Conservation (phyloP, 352 stramenopile species). For the Phytophthora vignae region DNA sequence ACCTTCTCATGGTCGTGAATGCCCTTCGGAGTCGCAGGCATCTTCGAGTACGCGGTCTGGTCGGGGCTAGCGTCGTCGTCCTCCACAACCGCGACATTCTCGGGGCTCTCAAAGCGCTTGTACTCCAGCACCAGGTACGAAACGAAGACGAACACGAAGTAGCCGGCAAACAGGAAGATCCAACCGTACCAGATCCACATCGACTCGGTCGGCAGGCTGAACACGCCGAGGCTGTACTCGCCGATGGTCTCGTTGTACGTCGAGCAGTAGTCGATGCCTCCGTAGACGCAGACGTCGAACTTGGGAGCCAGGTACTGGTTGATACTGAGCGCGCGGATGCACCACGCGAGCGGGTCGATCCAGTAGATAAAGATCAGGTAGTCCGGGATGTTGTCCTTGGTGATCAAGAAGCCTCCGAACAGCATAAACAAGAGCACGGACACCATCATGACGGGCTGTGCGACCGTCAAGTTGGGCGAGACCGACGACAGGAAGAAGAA, state of each 20-base stretch:
- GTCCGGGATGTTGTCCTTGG: conserved; percentile 60
- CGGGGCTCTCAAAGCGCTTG: conserved; percentile 30
- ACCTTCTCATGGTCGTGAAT: background rate
- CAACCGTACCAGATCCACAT: conserved; percentile 65
- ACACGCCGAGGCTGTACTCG: conserved; percentile 56
- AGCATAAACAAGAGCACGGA: conserved; percentile 72
- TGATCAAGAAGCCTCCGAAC: conserved; percentile 73
- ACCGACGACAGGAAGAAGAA: conserved; percentile 73
- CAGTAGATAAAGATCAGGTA: conserved; percentile 82
- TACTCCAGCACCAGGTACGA: conserved; percentile 29
- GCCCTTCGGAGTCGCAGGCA: conserved; percentile 31
- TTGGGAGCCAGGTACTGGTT: conserved; percentile 61
- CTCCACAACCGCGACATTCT: conserved; percentile 22
- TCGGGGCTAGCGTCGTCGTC: background rate
- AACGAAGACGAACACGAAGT: conserved; percentile 41
- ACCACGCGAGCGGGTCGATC: conserved; percentile 78
- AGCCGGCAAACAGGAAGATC: conserved; percentile 54
- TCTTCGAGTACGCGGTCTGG: conserved; percentile 7
- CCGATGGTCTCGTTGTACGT: conserved; percentile 38
- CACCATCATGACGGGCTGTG: conserved; percentile 67
- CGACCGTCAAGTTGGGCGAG: conserved; percentile 63
- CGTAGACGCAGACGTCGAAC: conserved; percentile 61
- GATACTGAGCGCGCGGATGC: conserved; percentile 59
- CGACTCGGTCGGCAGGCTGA: conserved; percentile 50
- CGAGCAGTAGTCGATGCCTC: conserved; percentile 57